Evolutionary conservation across 2,329 filamentous ascomycete species (phyloP), one percentile per base, ranked within the genome.

Genomic region (Fusarium sp.): DNA sequence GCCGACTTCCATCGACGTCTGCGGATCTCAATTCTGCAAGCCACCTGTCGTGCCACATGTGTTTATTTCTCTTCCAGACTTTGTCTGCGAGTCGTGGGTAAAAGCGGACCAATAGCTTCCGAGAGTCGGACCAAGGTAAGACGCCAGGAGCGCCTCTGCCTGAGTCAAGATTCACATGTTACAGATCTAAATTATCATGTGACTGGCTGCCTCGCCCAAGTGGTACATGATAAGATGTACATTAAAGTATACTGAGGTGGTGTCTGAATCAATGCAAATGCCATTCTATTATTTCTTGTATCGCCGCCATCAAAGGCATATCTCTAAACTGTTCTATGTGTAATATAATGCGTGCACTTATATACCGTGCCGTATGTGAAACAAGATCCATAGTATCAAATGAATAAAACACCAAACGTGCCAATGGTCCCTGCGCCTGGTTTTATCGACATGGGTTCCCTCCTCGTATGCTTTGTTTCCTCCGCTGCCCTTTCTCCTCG

Each of bases 161-260:
- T 11, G 61, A 64, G 45, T 64, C 61, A 64, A 64, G 45, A 33
- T 55, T 61, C 57, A 62, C 56, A 46, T 62, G 56, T 28, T 26
- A 45, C 15, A 19, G 26, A 32, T 33, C 8, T 26, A 6, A 20
- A 5, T 10, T 15, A 49, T 17, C 15, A 28, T 14, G 49, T 48
- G 20, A 48, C 35, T 26, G 20, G 32, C 5, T n/a, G 35, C 35
- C 17, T 37, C 35, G 30, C 30, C 15, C 30, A 33, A 33, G 30
- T 33, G 30, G 30, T 33, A 33, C 30, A 33, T 33, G 30, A 33
- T 15, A 30, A 30, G 28, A 26, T 30, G 28, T 11, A 33, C 13
- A 15, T 33, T 39, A 37, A 33, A 45, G 49, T 24, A 33, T 24
- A 24, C 26, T 13, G 30, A 32, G 22, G 22, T 22, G 24, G 24